Evolutionary conservation across 225 moss, liverwort and hornwort genomes (phyloP), one percentile per base, ranked within the genome.

Genomic region (Rhytidiadelphus loreus): DNA sequence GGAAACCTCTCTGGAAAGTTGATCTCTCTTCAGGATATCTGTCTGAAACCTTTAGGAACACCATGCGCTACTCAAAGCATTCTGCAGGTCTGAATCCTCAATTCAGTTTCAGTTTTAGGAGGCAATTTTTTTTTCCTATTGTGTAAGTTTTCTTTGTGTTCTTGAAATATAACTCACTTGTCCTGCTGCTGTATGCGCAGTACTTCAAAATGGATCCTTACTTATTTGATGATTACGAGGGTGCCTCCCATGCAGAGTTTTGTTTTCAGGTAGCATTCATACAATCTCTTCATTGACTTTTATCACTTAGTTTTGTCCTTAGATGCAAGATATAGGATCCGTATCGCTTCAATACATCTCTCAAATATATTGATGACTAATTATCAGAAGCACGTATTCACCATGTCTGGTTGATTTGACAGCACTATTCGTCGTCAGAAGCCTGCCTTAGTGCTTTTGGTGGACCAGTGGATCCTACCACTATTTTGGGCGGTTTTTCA

Each of bases 31-130:
- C 94, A 97, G 76, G 98, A 98, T 87, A 97, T 98, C 62, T 98
- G 98, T 90, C 83, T 96, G 87, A 98, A 98, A 89, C 98, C 98
- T 83, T 88, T 96, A 76, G 97, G 96, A 90, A 96, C 96, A 84
- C 96, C 98, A 72, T 98, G 98, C 89, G 98, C 98, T 84, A 96
- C 93, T 84, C 96, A 97, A 91, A 98, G 97, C 90, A 91, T 98
- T 84, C 90, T 98, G 88, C 98, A 98, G 98, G 98, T 97, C 83
- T 83, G 85, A 59, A 90, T 78, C 48, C 71, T 84, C 26, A 44
- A 25, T 69, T 83, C 37, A 35, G 86, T 83, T 48, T 75, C 74
- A 57, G 50, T 50, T 74, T 53, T 52, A 60, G 44, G 30, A 55
- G 58, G 29, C 75, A 82, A 21, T 65, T 78, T 82, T 85, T 72